Percentiles rank a stretch among this genome's conserved stretches.
Conservation (phyloP, 2,329 filamentous ascomycete genomes). For the Daldinia sp. region DNA sequence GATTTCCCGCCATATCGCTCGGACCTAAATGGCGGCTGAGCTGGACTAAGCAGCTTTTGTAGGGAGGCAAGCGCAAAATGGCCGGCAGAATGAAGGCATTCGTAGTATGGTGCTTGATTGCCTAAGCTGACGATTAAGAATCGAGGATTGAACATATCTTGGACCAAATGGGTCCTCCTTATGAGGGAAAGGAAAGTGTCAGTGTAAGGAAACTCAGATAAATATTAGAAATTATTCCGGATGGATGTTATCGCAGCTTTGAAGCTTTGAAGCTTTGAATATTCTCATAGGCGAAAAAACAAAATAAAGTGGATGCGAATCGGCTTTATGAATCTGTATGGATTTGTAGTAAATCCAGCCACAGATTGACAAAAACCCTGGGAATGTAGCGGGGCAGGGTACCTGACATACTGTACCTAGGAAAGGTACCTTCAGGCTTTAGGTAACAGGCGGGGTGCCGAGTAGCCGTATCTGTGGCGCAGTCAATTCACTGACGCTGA, state of each 20-base stretch:
- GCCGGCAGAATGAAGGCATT: constrained; percentile 87
- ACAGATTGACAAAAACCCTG: neutral
- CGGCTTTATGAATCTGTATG: no score
- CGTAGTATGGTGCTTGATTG: constrained; percentile 78
- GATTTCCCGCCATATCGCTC: constrained; percentile 58
- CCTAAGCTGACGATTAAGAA: constrained; percentile 88
- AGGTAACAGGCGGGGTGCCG: neutral
- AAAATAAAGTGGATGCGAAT: neutral
- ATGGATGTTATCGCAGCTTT: neutral
- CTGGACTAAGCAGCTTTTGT: constrained; percentile 55
- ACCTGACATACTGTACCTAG: neutral
- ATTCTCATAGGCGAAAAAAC: neutral
- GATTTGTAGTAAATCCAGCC: neutral
- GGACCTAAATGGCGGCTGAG: constrained; percentile 60
- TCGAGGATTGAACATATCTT: constrained; percentile 49
- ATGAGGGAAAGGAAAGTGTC: neutral
- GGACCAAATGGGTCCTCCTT: neutral
- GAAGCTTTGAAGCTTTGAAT: neutral
- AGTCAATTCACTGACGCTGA: constrained; percentile 1
- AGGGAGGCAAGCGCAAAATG: constrained; percentile 77
- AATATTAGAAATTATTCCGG: neutral
- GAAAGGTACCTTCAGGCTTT: no score
- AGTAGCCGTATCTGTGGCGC: constrained; percentile 21
- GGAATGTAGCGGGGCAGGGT: neutral
- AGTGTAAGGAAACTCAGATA: neutral